A percentile compares a stretch with the other conserved stretches of the same genome.
Conservation (phyloP, 2,329 filamentous ascomycete species). For the Clonostachys byssicola region DNA sequence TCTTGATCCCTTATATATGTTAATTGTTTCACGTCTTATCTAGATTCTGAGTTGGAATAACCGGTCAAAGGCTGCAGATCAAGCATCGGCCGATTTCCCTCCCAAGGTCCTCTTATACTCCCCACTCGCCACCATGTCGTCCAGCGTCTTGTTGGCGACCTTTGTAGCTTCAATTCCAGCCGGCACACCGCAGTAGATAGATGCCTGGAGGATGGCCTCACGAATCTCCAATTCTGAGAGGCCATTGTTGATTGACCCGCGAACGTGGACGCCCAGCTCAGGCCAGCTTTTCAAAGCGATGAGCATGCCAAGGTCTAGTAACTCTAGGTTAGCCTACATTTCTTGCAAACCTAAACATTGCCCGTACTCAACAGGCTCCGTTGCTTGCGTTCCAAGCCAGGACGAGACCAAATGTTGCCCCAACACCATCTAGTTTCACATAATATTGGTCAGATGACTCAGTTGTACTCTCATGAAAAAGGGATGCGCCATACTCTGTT, state of each 20-base stretch:
- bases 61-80: too few species aligned
- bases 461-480: neutral
- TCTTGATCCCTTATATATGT: too few species aligned
- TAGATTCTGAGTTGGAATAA: too few species aligned
- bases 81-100: too few species aligned
- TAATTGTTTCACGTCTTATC: too few species aligned
- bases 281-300: slow-evolving; percentile 54
- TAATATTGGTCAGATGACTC: neutral
- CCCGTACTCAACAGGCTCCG: slow-evolving; percentile 39
- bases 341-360: slow-evolving; percentile 15
- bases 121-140: slow-evolving; percentile 16
- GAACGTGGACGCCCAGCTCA: slow-evolving; percentile 56
- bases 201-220: slow-evolving; percentile 45
- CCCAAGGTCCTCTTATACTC: slow-evolving; percentile 12
- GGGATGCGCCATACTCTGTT: slow-evolving; percentile 35
- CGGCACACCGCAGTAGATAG: slow-evolving; percentile 33
- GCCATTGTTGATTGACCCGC: slow-evolving; percentile 59
- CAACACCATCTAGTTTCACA: slow-evolving; percentile 33
- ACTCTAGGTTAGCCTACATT: neutral
- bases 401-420: slow-evolving; percentile 59
- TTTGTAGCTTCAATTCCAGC: slow-evolving; percentile 29
- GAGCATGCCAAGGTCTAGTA: slow-evolving; percentile 53
- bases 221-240: slow-evolving; percentile 49
- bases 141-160: slow-evolving; percentile 14
- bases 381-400: slow-evolving; percentile 57